These are phyloP conservation scores for Planoprotostelium fungivorum DNA, from an alignment of 78 protist genomes.

Conservation along the genomic window DNA sequence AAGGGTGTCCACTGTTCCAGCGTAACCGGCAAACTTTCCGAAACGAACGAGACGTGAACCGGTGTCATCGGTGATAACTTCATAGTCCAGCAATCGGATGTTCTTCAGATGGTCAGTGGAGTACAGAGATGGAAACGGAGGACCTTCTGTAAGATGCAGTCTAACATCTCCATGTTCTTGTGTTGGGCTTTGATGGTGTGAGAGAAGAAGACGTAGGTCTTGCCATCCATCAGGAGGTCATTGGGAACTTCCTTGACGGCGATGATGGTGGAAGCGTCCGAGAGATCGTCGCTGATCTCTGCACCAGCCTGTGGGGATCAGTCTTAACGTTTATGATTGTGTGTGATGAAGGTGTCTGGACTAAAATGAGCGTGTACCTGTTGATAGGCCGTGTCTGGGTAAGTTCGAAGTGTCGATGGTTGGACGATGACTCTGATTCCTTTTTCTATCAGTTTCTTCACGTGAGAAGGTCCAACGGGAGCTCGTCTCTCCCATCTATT, in stretches of 20 bases:
- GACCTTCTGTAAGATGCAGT: constrained; percentile 43
- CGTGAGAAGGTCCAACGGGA: constrained; percentile 91
- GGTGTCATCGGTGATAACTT: constrained; percentile 56
- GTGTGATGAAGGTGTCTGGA: not conserved
- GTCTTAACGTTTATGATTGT: not conserved
- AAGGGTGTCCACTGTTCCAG: constrained; percentile 81
- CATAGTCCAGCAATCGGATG: constrained; percentile 89
- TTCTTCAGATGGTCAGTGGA: not conserved
- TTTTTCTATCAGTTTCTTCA: constrained; percentile 37
- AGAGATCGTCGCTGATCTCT: constrained; percentile 65
- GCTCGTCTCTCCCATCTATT: constrained; percentile 89
- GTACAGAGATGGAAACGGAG: not conserved
- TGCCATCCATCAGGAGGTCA: constrained; percentile 34
- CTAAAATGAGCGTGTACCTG: constrained; percentile 3
- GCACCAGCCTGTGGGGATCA: constrained; percentile 75
- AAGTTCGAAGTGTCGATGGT: constrained; percentile 73
- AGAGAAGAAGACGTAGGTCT: constrained; percentile 69
- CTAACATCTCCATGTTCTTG: constrained; percentile 87
- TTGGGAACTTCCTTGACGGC: constrained; percentile 88
- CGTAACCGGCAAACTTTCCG: constrained; percentile 89
- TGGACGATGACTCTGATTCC: constrained; percentile 78
- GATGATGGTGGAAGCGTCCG: constrained; percentile 55
- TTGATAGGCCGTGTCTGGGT: constrained; percentile 58
- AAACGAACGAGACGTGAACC: constrained; percentile 78
- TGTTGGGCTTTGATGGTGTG: constrained; percentile 93